Percentiles rank a stretch among this genome's conserved stretches.
Conservation (phyloP, 768 basidiomycete species). For the Rhizopogon vulgaris region DNA sequence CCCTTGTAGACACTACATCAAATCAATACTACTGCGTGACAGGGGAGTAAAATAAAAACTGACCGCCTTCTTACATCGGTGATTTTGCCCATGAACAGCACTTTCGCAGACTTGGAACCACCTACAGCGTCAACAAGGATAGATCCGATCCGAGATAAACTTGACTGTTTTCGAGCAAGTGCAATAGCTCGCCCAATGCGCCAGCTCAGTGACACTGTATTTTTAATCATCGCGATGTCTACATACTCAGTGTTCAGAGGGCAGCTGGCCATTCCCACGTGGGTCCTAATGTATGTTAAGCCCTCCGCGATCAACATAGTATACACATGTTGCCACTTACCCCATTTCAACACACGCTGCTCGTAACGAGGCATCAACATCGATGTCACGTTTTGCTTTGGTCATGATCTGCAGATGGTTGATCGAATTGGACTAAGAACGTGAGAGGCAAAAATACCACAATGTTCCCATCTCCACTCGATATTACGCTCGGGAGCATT, state of each 20-base stretch:
- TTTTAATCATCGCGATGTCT: conserved; percentile 37
- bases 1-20: conserved; percentile 26
- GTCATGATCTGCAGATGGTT: conserved; percentile 29
- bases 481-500: conserved; percentile 28
- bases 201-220: conserved; percentile 58
- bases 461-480: conserved; percentile 34
- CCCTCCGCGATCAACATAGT: not conserved
- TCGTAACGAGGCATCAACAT: conserved; percentile 41
- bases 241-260: conserved; percentile 34
- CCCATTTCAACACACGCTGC: conserved; percentile 49
- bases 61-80: conserved; percentile 38
- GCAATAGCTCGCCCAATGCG: conserved; percentile 54
- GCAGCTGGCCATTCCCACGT: conserved; percentile 37
- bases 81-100: conserved; percentile 57
- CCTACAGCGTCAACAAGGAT: conserved; percentile 32
- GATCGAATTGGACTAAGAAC: conserved; percentile 1
- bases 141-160: conserved; percentile 31
- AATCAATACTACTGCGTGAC: not conserved
- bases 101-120: conserved; percentile 28
- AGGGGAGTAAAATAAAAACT: not conserved
- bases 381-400: conserved; percentile 35
- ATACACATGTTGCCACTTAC: conserved; percentile 8
- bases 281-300: conserved; percentile 21
- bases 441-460: conserved; percentile 14
- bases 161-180: conserved; percentile 41